Conservation (phyloP, 495 filamentous ascomycete species). For the Hypomontagnella monticulosa region DNA sequence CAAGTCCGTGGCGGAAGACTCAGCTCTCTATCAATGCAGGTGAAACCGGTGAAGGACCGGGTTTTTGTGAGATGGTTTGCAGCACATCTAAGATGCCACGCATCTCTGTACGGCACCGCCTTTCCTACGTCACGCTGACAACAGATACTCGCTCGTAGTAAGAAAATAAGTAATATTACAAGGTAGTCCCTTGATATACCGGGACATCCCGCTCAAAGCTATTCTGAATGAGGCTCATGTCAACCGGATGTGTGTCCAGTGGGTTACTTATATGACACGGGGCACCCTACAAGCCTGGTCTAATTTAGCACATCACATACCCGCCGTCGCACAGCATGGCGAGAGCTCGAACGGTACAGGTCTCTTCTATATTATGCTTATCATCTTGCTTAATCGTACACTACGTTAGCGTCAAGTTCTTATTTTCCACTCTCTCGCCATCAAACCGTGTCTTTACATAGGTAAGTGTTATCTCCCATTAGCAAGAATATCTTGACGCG, state of each 20-base stretch:
- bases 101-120: background rate
- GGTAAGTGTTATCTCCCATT: background rate
- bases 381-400: no score
- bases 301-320: background rate
- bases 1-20: constrained; percentile 11
- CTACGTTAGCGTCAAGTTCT: no score
- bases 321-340: constrained; percentile 8
- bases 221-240: constrained; percentile 7
- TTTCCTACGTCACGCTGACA: constrained; percentile 6
- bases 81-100: background rate
- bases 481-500: background rate
- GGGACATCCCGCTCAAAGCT: background rate
- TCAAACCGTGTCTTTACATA: no score
- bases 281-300: background rate
- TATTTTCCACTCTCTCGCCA: no score
- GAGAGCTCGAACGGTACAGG: background rate
- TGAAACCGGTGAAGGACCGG: constrained; percentile 26
- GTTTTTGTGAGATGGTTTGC: constrained; percentile 1
- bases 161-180: background rate
- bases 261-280: background rate
- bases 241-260: background rate
- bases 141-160: background rate
- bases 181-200: background rate
- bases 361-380: background rate
- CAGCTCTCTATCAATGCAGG: constrained; percentile 16